A percentile compares a stretch with the other conserved stretches of the same genome.
phyloP scores from a whole-genome alignment of 2,329 filamentous ascomycete genomes.

The Lachnellula cervina region DNA sequence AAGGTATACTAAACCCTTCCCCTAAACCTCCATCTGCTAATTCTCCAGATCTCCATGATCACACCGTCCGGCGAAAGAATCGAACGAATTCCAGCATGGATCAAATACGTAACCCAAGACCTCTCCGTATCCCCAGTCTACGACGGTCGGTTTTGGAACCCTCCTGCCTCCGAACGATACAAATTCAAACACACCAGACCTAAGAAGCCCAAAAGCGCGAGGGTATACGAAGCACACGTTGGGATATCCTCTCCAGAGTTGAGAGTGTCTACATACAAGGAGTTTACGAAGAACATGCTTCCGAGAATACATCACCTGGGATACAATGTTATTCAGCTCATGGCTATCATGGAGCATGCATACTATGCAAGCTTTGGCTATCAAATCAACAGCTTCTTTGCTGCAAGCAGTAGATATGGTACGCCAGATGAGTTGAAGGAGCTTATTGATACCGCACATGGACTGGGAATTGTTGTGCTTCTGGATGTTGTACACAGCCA shows the following conservation, averaged over 20 bases:
- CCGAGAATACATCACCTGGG: constrained; percentile 85
- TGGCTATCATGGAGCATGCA: constrained; percentile 99
- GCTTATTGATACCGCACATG: constrained; percentile 89
- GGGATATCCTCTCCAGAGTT: constrained; percentile 92
- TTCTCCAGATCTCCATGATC: constrained; percentile 70
- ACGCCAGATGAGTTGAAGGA: constrained; percentile 93
- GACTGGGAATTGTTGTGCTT: constrained; percentile 83
- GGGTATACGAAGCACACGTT: constrained; percentile 98
- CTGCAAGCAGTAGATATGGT: constrained; percentile 91
- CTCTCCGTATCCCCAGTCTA: constrained; percentile 84
- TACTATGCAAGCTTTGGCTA: constrained; percentile 99
- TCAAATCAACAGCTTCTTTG: constrained; percentile 98
- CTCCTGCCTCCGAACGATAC: constrained; percentile 70
- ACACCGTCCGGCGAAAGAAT: constrained; percentile 73
- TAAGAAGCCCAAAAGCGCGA: constrained; percentile 76
- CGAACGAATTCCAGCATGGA: constrained; percentile 92
- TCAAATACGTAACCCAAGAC: constrained; percentile 94
- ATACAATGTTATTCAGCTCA: constrained; percentile 96
- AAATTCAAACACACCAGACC: constrained; percentile 79
- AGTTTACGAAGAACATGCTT: constrained; percentile 90
- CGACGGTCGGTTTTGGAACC: constrained; percentile 97
- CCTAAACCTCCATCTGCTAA: constrained; percentile 7
- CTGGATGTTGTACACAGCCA: constrained; percentile 97
- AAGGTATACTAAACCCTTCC: constrained; percentile 57
- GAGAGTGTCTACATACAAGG: constrained; percentile 89